Base-by-base conservation (phyloP, 2,329 filamentous ascomycete species). In the Aulographum hederae region DNA sequence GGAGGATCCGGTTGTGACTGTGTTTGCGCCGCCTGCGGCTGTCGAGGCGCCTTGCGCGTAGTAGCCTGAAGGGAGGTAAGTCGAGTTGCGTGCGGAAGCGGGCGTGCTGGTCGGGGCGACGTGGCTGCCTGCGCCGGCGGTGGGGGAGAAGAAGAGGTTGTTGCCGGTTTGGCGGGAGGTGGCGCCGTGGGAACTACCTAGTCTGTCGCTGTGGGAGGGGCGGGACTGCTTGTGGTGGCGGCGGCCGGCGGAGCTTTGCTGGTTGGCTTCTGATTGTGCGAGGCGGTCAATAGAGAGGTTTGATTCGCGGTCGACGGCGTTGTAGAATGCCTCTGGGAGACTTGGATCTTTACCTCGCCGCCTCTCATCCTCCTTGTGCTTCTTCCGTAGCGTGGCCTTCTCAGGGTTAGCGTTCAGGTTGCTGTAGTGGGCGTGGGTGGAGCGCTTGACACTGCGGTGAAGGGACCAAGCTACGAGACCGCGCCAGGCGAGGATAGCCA, bases 141-240 rank as follows among this genome's bases (percentile, higher is more conserved):
- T 95, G 1, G 89, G 89, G 5, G 84, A 93, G 61, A 93, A 98
- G 67, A 98, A 98, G 12, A 95, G 64, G 38, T 77, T 80, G 23
- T 71, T 71, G 46, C 10, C 8, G 29, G 11, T 18, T 10, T 8
- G 10, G 29, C 14, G 29, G 69, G 78, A 8, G 63, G 70, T 17
- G 41, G 37, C 33, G 41, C 46, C 35, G 6, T 40, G 35, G 8
- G 27, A 13, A n/a, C 8, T 10, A 10, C 27, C 8, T 29, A 29
- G 11, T 8, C 27, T 29, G 11, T 8, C 14, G 11, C 27, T 10
- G 8, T 11, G 8, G 31, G 40, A 19, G 28, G 43, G 28, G 43
- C 46, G 21, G 42, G 38, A 38, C 23, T 41, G 17, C 37, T 39
- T 35, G 40, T 47, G 43, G 48, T 44, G 31, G 47, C 40, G 16